Evolutionary conservation across 768 basidiomycete species (phyloP), one percentile per base, ranked within the genome.

Genomic region (Daedaleopsis sinensis): DNA sequence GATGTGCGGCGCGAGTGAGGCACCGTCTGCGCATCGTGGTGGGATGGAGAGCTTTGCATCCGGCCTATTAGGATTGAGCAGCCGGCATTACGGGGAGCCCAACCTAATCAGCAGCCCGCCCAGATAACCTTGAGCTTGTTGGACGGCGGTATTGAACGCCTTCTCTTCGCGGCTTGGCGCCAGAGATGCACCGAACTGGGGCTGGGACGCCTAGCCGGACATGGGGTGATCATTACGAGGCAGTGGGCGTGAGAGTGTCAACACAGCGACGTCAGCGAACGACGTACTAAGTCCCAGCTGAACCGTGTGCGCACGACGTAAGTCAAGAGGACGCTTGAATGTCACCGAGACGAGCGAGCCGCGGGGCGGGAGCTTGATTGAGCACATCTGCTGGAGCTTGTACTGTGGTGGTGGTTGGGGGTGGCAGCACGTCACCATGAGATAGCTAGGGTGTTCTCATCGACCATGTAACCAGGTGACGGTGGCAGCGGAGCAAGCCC

Each of bases 391-490:
- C 44, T 56, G 50, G 23, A 16, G 57, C 58, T 53, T 59, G 47
- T 61, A 64, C 37, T 59, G 51, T 38, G 54, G 65, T 48, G 48
- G 64, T 38, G 3, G n/a, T n/a, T n/a, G n/a, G n/a, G 27, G 55
- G 61, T 35, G 55, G 62, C 18, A 54, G 57, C 57, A 58, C 56
- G 44, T 53, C 50, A 47, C 56, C 56, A 16, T 59, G 63, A 18
- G 55, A 55, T 59, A 65, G 61, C 64, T 59, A 61, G 39, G 70
- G 85, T 42, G 80, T 10, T 69, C 72, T n/a, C n/a, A n/a, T n/a
- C n/a, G n/a, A n/a, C n/a, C 52, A 82, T 79, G 71, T 88, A 91
- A 5, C 89, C 90, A 66, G 86, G 80, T 11, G 86, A 85, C 1
- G 88, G 87, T 0, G 85, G 88, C 3, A 87, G 88, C 2, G 85